A percentile compares a stretch with the other conserved stretches of the same genome.
Conservation (phyloP, 352 stramenopile species). For the Pythium insidiosum region DNA sequence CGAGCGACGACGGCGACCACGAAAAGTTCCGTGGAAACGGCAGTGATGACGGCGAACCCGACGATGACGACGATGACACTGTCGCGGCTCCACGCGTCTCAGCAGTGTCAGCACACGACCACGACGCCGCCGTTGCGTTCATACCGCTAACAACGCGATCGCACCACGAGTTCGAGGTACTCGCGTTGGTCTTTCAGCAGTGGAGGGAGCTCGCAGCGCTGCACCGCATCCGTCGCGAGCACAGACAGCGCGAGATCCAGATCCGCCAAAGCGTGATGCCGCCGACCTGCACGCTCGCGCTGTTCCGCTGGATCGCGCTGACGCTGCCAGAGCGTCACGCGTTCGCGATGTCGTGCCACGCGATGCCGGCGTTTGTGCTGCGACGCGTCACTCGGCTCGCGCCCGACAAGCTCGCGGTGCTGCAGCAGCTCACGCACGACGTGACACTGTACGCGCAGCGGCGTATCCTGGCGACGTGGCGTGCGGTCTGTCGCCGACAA, state of each 20-base stretch:
- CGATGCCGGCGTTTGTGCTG: slow-evolving; percentile 23
- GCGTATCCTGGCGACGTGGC: slow-evolving; percentile 14
- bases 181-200: slow-evolving; percentile 32
- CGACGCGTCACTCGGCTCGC: slow-evolving; percentile 12
- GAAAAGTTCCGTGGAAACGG: not conserved
- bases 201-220: slow-evolving; percentile 31
- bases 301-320: slow-evolving; percentile 41
- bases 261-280: slow-evolving; percentile 17
- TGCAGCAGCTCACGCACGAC: slow-evolving; percentile 8
- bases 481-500: not conserved
- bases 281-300: slow-evolving; percentile 21
- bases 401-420: not conserved
- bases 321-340: slow-evolving; percentile 22
- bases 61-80: not conserved
- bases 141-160: too few species aligned
- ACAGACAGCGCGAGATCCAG: slow-evolving; percentile 15
- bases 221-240: slow-evolving; percentile 19
- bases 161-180: slow-evolving; percentile 10
- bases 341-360: slow-evolving; percentile 15
- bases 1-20: not conserved
- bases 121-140: not conserved
- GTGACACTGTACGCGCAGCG: slow-evolving; percentile 12
- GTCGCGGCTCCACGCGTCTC: not conserved
- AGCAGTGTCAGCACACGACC: too few species aligned
- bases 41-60: not conserved